These are phyloP conservation scores for Plasmodium fragile DNA, from an alignment of 169 alveolate genomes.

Conservation along the genomic window DNA sequence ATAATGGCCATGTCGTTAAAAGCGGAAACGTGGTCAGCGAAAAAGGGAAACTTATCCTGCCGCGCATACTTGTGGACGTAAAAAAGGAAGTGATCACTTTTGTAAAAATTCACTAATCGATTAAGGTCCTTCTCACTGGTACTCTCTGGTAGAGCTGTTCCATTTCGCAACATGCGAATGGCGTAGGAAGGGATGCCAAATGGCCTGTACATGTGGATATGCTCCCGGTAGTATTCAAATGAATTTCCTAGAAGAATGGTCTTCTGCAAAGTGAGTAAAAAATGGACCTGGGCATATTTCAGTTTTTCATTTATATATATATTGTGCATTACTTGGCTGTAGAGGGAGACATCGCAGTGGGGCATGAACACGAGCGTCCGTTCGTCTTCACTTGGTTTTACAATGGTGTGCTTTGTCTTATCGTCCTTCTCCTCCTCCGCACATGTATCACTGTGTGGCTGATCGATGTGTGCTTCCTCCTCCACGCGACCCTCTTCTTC, in stretches of 20 bases:
- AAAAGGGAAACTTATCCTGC: constrained; percentile 43
- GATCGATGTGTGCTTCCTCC: background rate
- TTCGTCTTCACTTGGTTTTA: background rate
- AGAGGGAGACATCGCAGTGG: constrained; percentile 55
- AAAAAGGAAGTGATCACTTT: constrained; percentile 37
- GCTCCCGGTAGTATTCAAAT: constrained; percentile 56
- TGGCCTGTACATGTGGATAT: constrained; percentile 29
- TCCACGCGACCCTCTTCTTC: background rate
- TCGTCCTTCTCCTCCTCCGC: background rate
- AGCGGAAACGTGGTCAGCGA: constrained; percentile 16
- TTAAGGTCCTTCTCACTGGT: background rate
- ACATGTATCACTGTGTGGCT: background rate
- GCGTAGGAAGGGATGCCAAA: constrained; percentile 32
- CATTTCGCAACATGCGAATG: constrained; percentile 10
- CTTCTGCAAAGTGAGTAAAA: constrained; percentile 22
- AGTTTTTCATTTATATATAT: constrained; percentile 31
- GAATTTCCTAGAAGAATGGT: constrained; percentile 39
- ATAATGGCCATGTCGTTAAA: constrained; percentile 41
- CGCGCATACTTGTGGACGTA: constrained; percentile 24
- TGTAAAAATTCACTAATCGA: background rate
- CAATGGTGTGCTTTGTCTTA: background rate
- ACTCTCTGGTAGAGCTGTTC: background rate
- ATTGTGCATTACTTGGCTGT: constrained; percentile 43
- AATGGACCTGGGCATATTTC: constrained; percentile 15
- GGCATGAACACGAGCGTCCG: constrained; percentile 50